Conservation (phyloP, 139 green algal genomes). For the Tetradesmus lagerheimii region DNA sequence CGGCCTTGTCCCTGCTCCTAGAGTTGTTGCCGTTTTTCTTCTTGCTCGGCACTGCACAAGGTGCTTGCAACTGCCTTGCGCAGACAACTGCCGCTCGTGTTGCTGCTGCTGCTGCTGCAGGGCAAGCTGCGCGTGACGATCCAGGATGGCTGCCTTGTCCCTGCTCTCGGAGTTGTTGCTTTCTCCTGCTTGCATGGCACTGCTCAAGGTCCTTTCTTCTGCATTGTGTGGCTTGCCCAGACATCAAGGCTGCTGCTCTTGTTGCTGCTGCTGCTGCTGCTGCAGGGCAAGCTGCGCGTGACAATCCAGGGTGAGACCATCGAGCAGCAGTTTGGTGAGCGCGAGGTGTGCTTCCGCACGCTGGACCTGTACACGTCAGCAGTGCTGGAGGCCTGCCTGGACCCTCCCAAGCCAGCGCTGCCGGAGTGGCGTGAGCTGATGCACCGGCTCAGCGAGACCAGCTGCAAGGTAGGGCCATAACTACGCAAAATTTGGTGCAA, state of each 20-base stretch:
- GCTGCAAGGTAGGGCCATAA: conserved; percentile 36
- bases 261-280: too few species aligned
- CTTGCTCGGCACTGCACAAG: too few species aligned
- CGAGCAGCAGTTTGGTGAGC: conserved; percentile 94
- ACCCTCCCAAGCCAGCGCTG: conserved; percentile 56
- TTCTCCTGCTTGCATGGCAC: too few species aligned
- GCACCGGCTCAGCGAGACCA: conserved; percentile 71
- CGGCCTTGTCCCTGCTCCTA: too few species aligned
- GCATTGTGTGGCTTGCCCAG: too few species aligned
- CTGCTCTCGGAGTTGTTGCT: too few species aligned
- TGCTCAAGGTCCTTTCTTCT: too few species aligned
- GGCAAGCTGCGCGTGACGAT: background rate
- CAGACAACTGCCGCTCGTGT: too few species aligned
- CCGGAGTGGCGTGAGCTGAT: conserved; percentile 87
- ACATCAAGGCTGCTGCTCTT: too few species aligned
- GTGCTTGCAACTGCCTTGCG: too few species aligned
- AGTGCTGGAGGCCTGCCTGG: conserved; percentile 77
- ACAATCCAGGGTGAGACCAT: conserved; percentile 95
- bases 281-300: conserved; percentile 86
- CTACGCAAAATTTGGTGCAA: background rate
- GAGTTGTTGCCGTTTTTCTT: too few species aligned
- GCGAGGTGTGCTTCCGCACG: conserved; percentile 70
- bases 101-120: too few species aligned
- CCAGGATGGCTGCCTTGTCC: background rate
- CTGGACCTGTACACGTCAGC: conserved; percentile 92